Evolutionary conservation across 208 protist genomes (phyloP).

Genomic region (Wallacemonas sp.): DNA sequence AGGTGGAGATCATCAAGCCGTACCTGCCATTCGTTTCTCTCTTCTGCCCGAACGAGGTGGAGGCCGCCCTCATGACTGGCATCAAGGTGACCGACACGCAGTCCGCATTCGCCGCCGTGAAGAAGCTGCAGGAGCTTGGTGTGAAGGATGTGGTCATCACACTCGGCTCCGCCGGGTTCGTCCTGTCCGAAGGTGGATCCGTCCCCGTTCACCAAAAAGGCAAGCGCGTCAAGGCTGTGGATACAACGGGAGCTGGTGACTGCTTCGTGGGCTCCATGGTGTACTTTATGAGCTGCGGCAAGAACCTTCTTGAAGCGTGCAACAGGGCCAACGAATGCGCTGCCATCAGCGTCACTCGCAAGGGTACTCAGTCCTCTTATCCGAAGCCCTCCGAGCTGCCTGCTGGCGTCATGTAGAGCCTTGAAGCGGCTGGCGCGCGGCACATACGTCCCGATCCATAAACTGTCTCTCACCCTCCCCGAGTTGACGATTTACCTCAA

Average conservation of each 20-base stretch:
- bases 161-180: constrained; percentile 78
- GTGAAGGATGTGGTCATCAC: constrained; percentile 88
- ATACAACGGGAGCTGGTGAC: constrained; percentile 94
- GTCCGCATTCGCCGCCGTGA: constrained; percentile 53
- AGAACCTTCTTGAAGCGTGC: constrained; percentile 71
- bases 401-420: constrained; percentile 29
- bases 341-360: constrained; percentile 85
- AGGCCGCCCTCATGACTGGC: constrained; percentile 86
- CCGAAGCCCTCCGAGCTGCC: constrained; percentile 67
- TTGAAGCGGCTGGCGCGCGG: not conserved
- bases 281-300: constrained; percentile 84
- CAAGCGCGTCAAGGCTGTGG: constrained; percentile 85
- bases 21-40: constrained; percentile 83
- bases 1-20: constrained; percentile 67
- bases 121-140: constrained; percentile 66
- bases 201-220: constrained; percentile 43
- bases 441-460: too few relatives aligned
- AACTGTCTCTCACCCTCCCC: too few relatives aligned
- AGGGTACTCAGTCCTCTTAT: constrained; percentile 91
- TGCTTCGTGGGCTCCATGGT: constrained; percentile 92
- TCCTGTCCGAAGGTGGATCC: constrained; percentile 56
- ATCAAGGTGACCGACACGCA: constrained; percentile 59
- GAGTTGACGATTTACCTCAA: too few relatives aligned
- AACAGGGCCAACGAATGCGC: constrained; percentile 79
- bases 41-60: constrained; percentile 93